These are phyloP conservation scores for Coemansia sp. DNA, from an alignment of 192 early-diverging fungal species.

Conservation along the genomic window DNA sequence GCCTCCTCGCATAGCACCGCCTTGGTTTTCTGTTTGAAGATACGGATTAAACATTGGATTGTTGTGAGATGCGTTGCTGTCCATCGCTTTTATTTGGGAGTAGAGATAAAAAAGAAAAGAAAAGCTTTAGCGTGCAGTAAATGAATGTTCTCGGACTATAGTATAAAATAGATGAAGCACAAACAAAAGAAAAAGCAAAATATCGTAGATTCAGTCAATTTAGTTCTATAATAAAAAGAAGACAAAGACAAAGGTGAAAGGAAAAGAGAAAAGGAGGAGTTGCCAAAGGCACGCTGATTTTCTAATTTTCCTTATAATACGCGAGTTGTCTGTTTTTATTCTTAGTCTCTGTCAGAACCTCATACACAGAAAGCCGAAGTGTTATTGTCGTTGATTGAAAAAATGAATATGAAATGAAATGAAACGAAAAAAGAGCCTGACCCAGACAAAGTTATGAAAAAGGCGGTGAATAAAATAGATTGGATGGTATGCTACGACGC, in stretches of 20 bases:
- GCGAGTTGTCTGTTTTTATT: too few relatives aligned
- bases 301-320: too few relatives aligned
- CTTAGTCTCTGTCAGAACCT: too few relatives aligned
- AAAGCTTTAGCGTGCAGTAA: neutral
- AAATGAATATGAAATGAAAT: neutral
- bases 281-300: too few relatives aligned
- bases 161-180: slow-evolving; percentile 1
- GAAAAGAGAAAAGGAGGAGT: neutral
- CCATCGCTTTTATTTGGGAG: slow-evolving; percentile 16
- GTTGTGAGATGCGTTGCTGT: slow-evolving; percentile 24
- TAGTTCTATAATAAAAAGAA: neutral
- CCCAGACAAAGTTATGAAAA: neutral
- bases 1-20: slow-evolving; percentile 22
- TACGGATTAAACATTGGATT: slow-evolving; percentile 37
- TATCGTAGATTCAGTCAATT: neutral
- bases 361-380: too few relatives aligned
- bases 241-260: slow-evolving; percentile 7
- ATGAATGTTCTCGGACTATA: neutral
- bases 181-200: neutral
- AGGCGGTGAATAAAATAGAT: neutral
- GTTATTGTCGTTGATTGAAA: too few relatives aligned
- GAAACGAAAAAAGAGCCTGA: too few relatives aligned
- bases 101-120: neutral
- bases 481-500: too few relatives aligned
- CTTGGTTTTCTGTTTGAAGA: slow-evolving; percentile 17